phyloP scores from a whole-genome alignment of 371 early-diverging fungal species.

The Sporodiniella umbellata region DNA sequence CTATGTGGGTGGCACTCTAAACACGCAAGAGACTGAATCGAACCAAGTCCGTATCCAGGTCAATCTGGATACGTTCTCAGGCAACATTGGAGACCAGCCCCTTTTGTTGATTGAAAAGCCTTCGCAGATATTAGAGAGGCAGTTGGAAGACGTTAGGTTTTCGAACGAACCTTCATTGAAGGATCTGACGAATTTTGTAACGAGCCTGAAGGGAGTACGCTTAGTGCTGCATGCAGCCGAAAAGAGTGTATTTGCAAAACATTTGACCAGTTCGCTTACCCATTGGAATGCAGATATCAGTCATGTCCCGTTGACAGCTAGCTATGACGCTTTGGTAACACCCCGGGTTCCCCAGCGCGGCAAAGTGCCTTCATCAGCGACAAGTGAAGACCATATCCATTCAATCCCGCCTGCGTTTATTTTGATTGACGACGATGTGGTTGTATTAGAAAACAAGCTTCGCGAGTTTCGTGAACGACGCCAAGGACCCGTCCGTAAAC shows the following conservation, averaged over 20 bases:
- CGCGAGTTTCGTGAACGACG: constrained; percentile 37
- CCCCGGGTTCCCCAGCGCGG: background rate
- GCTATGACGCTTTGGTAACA: background rate
- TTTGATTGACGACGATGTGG: constrained; percentile 60
- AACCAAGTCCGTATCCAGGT: constrained; percentile 36
- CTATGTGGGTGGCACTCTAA: constrained; percentile 47
- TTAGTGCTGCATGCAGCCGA: constrained; percentile 47
- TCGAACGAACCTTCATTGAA: constrained; percentile 52
- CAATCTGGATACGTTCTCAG: constrained; percentile 34
- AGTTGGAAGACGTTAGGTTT: constrained; percentile 23
- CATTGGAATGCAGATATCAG: constrained; percentile 50
- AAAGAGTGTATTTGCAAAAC: constrained; percentile 48
- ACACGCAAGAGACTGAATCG: constrained; percentile 34
- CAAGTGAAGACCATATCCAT: constrained; percentile 35
- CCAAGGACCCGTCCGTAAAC: no score
- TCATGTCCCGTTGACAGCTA: constrained; percentile 20
- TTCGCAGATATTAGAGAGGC: constrained; percentile 19
- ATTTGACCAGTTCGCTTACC: constrained; percentile 47
- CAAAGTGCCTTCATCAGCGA: constrained; percentile 27
- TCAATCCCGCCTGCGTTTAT: constrained; percentile 54
- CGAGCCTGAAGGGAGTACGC: constrained; percentile 39
- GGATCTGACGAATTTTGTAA: constrained; percentile 39
- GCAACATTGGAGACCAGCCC: constrained; percentile 14
- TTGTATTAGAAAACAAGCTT: constrained; percentile 44
- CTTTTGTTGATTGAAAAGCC: constrained; percentile 23